These are phyloP conservation scores for Adiantum capillusveneris DNA, from an alignment of 75 land plant species.

Conservation along the genomic window DNA sequence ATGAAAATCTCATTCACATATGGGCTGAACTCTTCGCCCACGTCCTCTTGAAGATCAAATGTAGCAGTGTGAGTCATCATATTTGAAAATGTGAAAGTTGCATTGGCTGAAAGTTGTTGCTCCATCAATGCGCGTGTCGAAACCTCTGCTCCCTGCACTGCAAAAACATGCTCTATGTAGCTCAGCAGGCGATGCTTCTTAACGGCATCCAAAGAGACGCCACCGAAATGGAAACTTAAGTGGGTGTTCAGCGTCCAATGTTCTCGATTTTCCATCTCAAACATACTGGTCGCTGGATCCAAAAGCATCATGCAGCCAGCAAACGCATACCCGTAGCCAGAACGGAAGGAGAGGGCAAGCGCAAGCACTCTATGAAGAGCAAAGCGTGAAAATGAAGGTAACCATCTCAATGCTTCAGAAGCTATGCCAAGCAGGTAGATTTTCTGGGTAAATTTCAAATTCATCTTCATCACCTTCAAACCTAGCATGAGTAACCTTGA, in stretches of 20 bases:
- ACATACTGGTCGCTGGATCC: conserved; percentile 15
- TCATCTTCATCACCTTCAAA: not conserved
- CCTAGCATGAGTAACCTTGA: conserved; percentile 16
- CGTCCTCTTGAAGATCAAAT: no score
- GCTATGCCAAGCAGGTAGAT: conserved; percentile 11
- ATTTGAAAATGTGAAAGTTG: no score
- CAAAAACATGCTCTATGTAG: conserved; percentile 39
- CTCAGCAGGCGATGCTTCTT: conserved; percentile 32
- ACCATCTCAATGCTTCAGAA: conserved; percentile 21
- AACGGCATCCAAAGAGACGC: conserved; percentile 17
- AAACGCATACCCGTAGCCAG: conserved; percentile 34
- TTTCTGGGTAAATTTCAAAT: conserved; percentile 1
- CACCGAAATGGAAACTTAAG: conserved; percentile 21
- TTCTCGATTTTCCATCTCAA: conserved; percentile 23
- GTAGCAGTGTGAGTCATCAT: no score
- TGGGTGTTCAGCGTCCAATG: conserved; percentile 23
- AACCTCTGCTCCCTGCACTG: conserved; percentile 14
- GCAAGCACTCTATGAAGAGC: conserved; percentile 33
- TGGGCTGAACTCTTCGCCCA: no score
- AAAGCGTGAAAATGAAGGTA: conserved; percentile 22
- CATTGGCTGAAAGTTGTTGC: no score
- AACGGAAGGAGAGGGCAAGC: conserved; percentile 29
- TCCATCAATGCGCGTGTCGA: no score
- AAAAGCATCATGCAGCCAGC: conserved; percentile 37
- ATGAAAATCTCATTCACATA: no score